phyloP scores from a whole-genome alignment of 2,329 filamentous ascomycete genomes.

The Trichoderma koningii region DNA sequence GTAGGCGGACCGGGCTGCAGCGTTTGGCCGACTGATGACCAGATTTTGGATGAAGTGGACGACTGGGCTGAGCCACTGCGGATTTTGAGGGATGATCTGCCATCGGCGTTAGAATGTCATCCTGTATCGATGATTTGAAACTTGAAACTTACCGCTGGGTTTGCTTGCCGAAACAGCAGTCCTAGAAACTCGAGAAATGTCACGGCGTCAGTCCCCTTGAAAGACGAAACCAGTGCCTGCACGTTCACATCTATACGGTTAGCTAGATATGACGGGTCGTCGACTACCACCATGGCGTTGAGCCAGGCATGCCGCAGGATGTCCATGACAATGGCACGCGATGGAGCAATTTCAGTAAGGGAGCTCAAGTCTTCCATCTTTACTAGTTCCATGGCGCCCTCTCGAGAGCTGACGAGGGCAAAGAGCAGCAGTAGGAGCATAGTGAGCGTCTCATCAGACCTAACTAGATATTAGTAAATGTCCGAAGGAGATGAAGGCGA shows the following conservation, averaged over 20 bases:
- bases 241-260: constrained; percentile 52
- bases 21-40: constrained; percentile 56
- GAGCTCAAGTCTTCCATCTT: constrained; percentile 54
- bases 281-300: constrained; percentile 44
- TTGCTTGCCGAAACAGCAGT: constrained; percentile 52
- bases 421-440: constrained; percentile 60
- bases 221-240: constrained; percentile 53
- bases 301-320: constrained; percentile 61
- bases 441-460: constrained; percentile 54
- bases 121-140: not conserved
- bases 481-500: not conserved
- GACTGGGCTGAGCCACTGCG: constrained; percentile 56
- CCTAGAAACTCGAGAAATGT: constrained; percentile 61
- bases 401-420: constrained; percentile 54
- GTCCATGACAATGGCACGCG: constrained; percentile 56
- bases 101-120: constrained; percentile 8
- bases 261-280: constrained; percentile 39
- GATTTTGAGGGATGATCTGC: constrained; percentile 52
- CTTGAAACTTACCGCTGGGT: constrained; percentile 48
- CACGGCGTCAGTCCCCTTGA: constrained; percentile 61
- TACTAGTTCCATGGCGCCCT: constrained; percentile 54
- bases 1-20: constrained; percentile 59
- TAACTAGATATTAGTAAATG: constrained; percentile 33
- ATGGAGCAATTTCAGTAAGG: constrained; percentile 59
- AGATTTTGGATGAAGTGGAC: constrained; percentile 54